Evolutionary conservation across 2,329 filamentous ascomycete species (phyloP).

Genomic region (Cladosporium sp.): DNA sequence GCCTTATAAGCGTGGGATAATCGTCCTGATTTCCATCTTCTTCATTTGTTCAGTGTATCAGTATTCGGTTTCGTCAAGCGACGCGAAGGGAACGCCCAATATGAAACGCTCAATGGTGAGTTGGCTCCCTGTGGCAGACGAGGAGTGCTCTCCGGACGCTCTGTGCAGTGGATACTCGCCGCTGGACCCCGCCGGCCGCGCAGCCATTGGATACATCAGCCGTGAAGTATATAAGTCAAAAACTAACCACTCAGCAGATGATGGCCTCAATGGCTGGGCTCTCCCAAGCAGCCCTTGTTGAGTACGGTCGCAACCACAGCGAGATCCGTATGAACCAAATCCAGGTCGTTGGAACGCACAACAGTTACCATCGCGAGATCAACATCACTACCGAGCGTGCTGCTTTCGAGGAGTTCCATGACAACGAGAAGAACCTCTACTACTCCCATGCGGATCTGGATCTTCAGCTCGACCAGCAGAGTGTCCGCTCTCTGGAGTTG

Average conservation of each 20-base stretch:
- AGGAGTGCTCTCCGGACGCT: no score
- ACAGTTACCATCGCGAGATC: slow-evolving; percentile 46
- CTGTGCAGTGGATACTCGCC: no score
- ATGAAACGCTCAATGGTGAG: slow-evolving; percentile 7
- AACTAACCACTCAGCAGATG: not conserved
- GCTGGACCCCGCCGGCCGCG: no score
- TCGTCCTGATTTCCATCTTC: not conserved
- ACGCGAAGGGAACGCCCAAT: not conserved
- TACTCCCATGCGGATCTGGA: slow-evolving; percentile 44
- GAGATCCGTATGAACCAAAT: slow-evolving; percentile 46
- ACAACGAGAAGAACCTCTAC: slow-evolving; percentile 38
- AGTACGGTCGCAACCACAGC: not conserved
- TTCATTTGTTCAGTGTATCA: not conserved
- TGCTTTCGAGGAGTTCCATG: slow-evolving; percentile 35
- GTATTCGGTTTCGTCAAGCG: not conserved
- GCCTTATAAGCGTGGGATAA: not conserved
- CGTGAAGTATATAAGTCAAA: not conserved
- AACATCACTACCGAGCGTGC: slow-evolving; percentile 36
- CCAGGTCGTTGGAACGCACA: slow-evolving; percentile 47
- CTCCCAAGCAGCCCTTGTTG: not conserved
- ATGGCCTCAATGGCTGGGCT: slow-evolving; percentile 5
- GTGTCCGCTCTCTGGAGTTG: slow-evolving; percentile 43
- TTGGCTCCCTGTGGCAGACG: no score
- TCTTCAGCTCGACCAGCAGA: slow-evolving; percentile 41
- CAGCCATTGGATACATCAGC: not conserved